These are phyloP conservation scores for Mucuna pruriens DNA, from an alignment of 306 rosid genomes.

Conservation along the genomic window DNA sequence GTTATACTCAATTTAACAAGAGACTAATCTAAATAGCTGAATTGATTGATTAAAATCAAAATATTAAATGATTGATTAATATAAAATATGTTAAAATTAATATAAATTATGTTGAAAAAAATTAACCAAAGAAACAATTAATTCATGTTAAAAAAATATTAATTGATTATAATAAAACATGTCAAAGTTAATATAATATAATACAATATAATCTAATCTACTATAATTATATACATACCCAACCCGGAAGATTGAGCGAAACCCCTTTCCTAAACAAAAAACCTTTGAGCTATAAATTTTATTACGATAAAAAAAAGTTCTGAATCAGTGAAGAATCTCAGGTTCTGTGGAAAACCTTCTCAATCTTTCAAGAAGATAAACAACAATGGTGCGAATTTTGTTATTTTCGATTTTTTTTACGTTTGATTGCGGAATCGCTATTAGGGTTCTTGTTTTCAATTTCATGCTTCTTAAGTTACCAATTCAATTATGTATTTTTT, in stretches of 20 bases:
- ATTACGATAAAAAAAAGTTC: not conserved
- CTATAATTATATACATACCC: too few relatives aligned
- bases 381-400: constrained; percentile 14
- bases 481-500: not conserved
- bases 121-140: too few relatives aligned
- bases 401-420: not conserved
- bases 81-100: too few relatives aligned
- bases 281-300: not conserved
- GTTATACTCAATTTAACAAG: too few relatives aligned
- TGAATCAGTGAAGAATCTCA: not conserved
- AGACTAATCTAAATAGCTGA: too few relatives aligned
- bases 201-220: too few relatives aligned
- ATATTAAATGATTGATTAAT: too few relatives aligned
- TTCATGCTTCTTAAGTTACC: not conserved
- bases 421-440: not conserved
- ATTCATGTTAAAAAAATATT: too few relatives aligned
- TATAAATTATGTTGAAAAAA: too few relatives aligned
- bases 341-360: not conserved
- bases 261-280: not conserved
- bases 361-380: not conserved
- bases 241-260: not conserved
- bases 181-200: too few relatives aligned
- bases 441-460: constrained; percentile 16
- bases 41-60: too few relatives aligned
- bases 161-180: too few relatives aligned